Base-by-base conservation (phyloP, 495 filamentous ascomycete genomes). In the Lepraria neglecta region DNA sequence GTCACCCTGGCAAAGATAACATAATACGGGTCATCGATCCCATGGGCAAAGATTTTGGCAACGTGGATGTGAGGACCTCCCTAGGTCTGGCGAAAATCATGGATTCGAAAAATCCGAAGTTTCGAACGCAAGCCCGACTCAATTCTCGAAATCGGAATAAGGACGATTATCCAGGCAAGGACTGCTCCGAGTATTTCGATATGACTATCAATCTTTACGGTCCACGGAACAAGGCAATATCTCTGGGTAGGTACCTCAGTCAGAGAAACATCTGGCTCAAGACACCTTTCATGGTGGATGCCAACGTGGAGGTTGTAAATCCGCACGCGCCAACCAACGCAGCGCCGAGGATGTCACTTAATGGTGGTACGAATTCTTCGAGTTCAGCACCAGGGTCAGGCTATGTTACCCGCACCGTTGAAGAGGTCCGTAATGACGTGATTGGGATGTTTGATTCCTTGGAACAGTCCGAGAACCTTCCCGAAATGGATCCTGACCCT, bases 361-460 rank as follows among this genome's bases (percentile, higher is more conserved):
- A 52, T 24, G 47, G 53, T 42, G 70, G 45, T 50, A 53, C 31
- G 27, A 59, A 21, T 58, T 59, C 46, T 69, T 59, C 50, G 46
- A 45, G 52, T 31, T 14, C 38, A n/a, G 24, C 40, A 61, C 63
- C 51, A 53, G 71, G 71, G 4, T 62, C 75, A 45, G 78, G 73
- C 57, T 80, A 80, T 63, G 77, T 82, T 59, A 72, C 75, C 44
- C 81, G 89, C 15, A 90, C 88, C 2, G 82, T 83, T 4, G 92
- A 97, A 66, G 91, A 97, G 71, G 84, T 95, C 33, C 86, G 85
- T 5, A 82, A 82, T 66, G 91, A 96, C 30, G 88, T 96, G 14
- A 81, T 89, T 70, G 84, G 82, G 44, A 89, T 97, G 75, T 96
- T 98, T 65, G 90, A 96, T 72, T 84, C 82, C 15, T 81, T 97